Evolutionary conservation across 192 early-diverging fungal genomes (phyloP).

Genomic region (Gryganskiella cystojenkinii): DNA sequence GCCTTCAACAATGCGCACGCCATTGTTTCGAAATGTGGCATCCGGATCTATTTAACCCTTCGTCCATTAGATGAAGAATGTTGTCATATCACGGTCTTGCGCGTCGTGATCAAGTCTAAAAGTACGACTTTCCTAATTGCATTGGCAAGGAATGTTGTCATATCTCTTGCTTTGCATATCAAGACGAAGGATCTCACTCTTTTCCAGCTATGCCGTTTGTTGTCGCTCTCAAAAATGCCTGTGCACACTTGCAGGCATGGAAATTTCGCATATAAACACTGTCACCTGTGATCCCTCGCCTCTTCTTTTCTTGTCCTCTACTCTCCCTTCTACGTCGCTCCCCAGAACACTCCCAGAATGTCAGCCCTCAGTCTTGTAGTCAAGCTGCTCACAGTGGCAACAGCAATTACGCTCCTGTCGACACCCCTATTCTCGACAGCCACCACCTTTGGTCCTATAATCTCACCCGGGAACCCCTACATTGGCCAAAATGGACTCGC

Average conservation of each 20-base stretch:
- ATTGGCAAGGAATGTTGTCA: conserved; percentile 10
- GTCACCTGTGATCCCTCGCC: background rate
- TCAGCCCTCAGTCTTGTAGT: conserved; percentile 12
- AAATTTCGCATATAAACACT: conserved; percentile 11
- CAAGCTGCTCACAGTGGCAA: conserved; percentile 16
- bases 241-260: background rate
- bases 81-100: conserved; percentile 14
- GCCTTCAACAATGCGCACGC: conserved; percentile 9
- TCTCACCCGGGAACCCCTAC: conserved; percentile 21
- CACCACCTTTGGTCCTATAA: conserved; percentile 21
- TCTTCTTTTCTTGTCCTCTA: background rate
- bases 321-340: background rate
- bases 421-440: conserved; percentile 20
- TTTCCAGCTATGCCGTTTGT: background rate
- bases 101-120: background rate
- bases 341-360: conserved; percentile 16
- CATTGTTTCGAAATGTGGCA: conserved; percentile 12
- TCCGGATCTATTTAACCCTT: background rate
- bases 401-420: conserved; percentile 15
- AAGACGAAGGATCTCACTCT: background rate
- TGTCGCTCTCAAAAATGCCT: conserved; percentile 10
- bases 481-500: conserved; percentile 30
- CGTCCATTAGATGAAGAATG: conserved; percentile 11
- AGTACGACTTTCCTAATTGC: background rate
- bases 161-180: conserved; percentile 13